Base-by-base conservation (phyloP, 164 flowering plant genomes). In the Magnolia changhungtana region DNA sequence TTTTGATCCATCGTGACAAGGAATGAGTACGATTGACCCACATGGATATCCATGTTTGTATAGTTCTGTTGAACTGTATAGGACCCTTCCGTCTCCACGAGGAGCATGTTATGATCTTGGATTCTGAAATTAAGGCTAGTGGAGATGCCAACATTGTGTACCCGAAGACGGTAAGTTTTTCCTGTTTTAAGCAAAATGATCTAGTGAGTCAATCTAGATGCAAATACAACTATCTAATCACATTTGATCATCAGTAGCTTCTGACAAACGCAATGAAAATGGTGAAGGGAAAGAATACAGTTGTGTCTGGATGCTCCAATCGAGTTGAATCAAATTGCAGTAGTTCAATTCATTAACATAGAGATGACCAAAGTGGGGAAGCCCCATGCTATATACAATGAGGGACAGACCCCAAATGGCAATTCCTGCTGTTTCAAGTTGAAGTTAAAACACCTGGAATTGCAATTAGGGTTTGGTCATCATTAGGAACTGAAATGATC, bases 11-110 rank as follows among this genome's bases (percentile, higher is more conserved):
- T 90, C 59, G 97, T 88, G 59, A 95, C 93, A 85, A 95, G 85
- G 86, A 95, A 95, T 76, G 97, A 95, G 81, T 88, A 95, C n/a
- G 98, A 95, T 78, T 95, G 98, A 65, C 98, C 98, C 52, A 95
- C 96, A 77, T 95, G 98, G 77, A 95, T 92, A 87, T 92, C 97
- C 97, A 95, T 89, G 83, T 87, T 88, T 24, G 95, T 73, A 77
- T 92, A 92, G 81, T 89, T 92, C 84, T 91, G 97, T 82, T 92
- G 98, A 70, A 90, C 90, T 37, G 98, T 95, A 82, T 95, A 95
- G 73, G 98, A 92, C 66, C 98, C 97, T 85, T 95, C 98, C 16
- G 98, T 95, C 88, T 95, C 98, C 63, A 91, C 97, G 23, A 95
- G 94, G 74, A 90, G 87, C 72, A 95, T 79, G 85, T 90, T 95